phyloP scores from a whole-genome alignment of 2,329 filamentous ascomycete genomes.

The Basipetospora chlamydospora region DNA sequence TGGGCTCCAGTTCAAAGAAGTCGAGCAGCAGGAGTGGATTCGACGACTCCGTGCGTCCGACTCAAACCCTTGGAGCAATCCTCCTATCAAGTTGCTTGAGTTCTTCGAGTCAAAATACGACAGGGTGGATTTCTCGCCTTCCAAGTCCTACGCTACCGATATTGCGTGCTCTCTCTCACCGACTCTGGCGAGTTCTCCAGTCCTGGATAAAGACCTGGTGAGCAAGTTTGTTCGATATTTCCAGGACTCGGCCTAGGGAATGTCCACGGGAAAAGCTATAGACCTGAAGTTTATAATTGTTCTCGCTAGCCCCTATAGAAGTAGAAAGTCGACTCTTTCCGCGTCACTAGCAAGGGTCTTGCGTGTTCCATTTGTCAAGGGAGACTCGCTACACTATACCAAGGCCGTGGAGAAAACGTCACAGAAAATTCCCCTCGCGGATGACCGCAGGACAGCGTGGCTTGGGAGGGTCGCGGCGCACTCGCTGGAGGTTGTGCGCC shows the following conservation, averaged over 20 bases:
- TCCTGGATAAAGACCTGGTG: conserved; percentile 17
- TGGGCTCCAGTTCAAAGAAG: conserved; percentile 29
- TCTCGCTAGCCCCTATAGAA: conserved; percentile 24
- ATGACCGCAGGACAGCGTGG: conserved; percentile 19
- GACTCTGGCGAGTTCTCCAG: conserved; percentile 23
- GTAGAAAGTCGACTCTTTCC: conserved; percentile 24
- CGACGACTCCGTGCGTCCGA: conserved; percentile 25
- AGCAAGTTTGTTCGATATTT: conserved; percentile 23
- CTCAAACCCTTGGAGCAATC: conserved; percentile 29
- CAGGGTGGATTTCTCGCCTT: conserved; percentile 23
- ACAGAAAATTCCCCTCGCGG: conserved; percentile 14
- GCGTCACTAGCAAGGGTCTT: conserved; percentile 15
- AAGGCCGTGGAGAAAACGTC: conserved; percentile 19
- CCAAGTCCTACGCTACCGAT: conserved; percentile 25
- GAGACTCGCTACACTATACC: conserved; percentile 21
- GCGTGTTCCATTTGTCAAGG: conserved; percentile 22
- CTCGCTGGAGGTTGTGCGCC: conserved; percentile 12
- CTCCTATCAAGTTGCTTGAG: conserved; percentile 35
- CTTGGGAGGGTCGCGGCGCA: conserved; percentile 13
- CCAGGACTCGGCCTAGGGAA: conserved; percentile 22
- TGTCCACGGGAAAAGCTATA: conserved; percentile 20
- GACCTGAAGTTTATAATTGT: conserved; percentile 16
- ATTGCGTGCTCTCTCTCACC: conserved; percentile 25
- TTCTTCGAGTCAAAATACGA: conserved; percentile 27
- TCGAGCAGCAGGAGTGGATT: conserved; percentile 29